A percentile compares a stretch with the other conserved stretches of the same genome.
Evolutionary conservation across 116 monocot genomes (phyloP).

Genomic region (Papilionanthe hybrid): DNA sequence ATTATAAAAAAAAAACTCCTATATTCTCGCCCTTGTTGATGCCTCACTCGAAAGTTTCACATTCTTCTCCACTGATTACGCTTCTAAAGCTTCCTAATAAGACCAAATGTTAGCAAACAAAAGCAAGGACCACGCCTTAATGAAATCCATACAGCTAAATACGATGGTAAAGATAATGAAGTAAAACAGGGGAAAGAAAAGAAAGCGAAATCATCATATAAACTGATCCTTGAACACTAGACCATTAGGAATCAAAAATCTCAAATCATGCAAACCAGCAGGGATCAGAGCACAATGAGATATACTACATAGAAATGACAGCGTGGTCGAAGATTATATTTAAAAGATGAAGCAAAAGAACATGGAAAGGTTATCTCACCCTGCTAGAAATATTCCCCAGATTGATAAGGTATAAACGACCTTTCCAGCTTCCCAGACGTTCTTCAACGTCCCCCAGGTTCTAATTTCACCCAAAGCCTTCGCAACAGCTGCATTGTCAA

Average conservation of each 20-base stretch:
- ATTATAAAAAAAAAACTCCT: no score
- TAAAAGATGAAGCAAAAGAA: slow-evolving; percentile 5
- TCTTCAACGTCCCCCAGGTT: slow-evolving; percentile 31
- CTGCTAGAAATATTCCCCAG: slow-evolving; percentile 61
- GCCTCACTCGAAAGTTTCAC: neutral
- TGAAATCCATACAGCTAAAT: no score
- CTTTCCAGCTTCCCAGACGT: slow-evolving; percentile 71
- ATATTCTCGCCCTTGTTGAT: no score
- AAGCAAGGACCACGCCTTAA: neutral
- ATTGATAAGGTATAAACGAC: slow-evolving; percentile 60
- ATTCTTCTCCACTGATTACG: neutral
- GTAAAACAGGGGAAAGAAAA: no score
- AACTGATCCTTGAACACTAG: no score
- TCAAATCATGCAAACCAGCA: no score
- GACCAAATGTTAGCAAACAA: neutral
- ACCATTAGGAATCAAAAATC: no score
- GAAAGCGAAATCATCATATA: no score
- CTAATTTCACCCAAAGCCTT: slow-evolving; percentile 53
- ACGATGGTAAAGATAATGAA: no score
- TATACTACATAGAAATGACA: no score
- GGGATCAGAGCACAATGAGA: no score
- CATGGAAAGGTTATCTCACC: slow-evolving; percentile 33
- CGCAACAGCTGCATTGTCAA: slow-evolving; percentile 42
- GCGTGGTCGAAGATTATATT: no score
- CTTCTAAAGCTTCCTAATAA: neutral